Conservation (phyloP, 345 rosid species). For the Stellera chamaejasme region DNA sequence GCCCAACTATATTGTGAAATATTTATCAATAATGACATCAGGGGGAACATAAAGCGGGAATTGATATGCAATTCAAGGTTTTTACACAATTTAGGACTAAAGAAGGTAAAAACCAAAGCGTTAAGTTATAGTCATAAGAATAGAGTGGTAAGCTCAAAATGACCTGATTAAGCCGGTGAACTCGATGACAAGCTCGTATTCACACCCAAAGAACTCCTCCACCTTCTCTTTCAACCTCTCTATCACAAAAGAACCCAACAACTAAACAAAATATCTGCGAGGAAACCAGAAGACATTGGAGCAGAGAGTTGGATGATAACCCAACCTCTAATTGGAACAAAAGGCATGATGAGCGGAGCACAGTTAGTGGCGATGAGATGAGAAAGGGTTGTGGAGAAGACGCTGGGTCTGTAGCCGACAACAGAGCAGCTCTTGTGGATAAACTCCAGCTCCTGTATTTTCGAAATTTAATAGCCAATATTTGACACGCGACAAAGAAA, state of each 20-base stretch:
- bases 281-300: neutral
- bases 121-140: no score
- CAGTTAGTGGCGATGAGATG: constrained; percentile 83
- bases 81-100: no score
- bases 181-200: constrained; percentile 70
- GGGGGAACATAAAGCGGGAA: no score
- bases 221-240: constrained; percentile 75
- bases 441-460: constrained; percentile 63
- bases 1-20: constrained; percentile 50
- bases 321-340: constrained; percentile 66
- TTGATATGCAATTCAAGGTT: no score
- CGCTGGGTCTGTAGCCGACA: constrained; percentile 81
- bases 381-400: constrained; percentile 89
- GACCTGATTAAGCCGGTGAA: constrained; percentile 90
- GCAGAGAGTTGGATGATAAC: neutral
- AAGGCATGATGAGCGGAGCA: constrained; percentile 62
- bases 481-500: neutral
- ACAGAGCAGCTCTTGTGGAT: constrained; percentile 76
- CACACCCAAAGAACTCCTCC: constrained; percentile 76
- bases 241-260: constrained; percentile 13
- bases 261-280: neutral
- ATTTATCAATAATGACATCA: neutral
- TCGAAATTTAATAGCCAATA: neutral
- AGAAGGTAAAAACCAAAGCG: no score
- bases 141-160: neutral